Evolutionary conservation across 2,329 filamentous ascomycete genomes (phyloP).

Genomic region (Diaporthe nobilis): DNA sequence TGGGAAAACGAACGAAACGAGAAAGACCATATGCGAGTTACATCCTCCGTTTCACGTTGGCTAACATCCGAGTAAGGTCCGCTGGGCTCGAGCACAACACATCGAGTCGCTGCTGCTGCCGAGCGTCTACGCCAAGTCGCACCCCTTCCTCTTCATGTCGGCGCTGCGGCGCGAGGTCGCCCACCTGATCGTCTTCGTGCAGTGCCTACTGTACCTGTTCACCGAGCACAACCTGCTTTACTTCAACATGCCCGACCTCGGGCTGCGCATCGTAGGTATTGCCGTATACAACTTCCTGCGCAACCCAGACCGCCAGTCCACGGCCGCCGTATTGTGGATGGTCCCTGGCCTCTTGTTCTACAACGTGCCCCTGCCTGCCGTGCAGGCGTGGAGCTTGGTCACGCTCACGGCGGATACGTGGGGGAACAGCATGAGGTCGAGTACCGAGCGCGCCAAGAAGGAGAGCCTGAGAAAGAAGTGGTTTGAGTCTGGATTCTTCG

Average conservation of each 20-base stretch:
- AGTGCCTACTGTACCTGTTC: conserved; percentile 49
- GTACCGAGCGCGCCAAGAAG: conserved; percentile 47
- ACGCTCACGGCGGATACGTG: conserved; percentile 52
- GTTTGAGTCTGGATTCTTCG: conserved; percentile 50
- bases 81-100: conserved; percentile 52
- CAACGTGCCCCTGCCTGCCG: conserved; percentile 52
- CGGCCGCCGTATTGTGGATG: conserved; percentile 45
- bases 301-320: conserved; percentile 47
- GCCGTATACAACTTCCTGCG: conserved; percentile 50
- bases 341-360: conserved; percentile 51
- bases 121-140: conserved; percentile 51
- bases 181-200: conserved; percentile 49
- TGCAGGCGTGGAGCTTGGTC: conserved; percentile 53
- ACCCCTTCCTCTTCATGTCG: conserved; percentile 53
- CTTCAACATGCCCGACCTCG: conserved; percentile 49
- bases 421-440: conserved; percentile 53
- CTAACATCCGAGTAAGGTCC: conserved; percentile 2
- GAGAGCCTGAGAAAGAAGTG: conserved; percentile 46
- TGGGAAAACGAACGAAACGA: neutral
- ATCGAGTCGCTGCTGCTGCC: conserved; percentile 54
- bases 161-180: conserved; percentile 49
- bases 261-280: conserved; percentile 48
- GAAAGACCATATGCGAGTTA: neutral
- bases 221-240: conserved; percentile 46
- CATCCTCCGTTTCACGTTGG: neutral